Percentiles rank a stretch among this genome's conserved stretches.
These are phyloP conservation scores for Setaria viridis DNA, from an alignment of 202 grass and related monocot species.

Conservation along the genomic window DNA sequence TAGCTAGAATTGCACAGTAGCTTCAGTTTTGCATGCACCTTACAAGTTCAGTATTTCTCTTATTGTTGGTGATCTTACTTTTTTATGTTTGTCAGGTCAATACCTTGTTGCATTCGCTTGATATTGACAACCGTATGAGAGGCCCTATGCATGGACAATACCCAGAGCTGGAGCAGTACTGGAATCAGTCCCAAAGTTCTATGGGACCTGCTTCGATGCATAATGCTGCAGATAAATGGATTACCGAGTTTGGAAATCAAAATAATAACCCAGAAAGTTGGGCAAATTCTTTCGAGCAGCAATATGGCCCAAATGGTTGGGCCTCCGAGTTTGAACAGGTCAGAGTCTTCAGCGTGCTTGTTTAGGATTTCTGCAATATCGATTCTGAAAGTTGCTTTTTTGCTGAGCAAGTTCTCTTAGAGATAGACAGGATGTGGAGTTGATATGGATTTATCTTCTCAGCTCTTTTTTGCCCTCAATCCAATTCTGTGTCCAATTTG, in stretches of 20 bases:
- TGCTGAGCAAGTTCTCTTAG: conserved; percentile 13
- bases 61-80: conserved; percentile 40
- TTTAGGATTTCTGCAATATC: conserved; percentile 32
- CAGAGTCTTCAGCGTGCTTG: conserved; percentile 35
- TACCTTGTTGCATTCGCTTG: conserved; percentile 88
- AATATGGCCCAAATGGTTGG: conserved; percentile 95
- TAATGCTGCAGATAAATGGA: conserved; percentile 85
- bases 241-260: conserved; percentile 83
- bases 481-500: conserved; percentile 5
- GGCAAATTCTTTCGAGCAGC: conserved; percentile 90
- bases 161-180: conserved; percentile 91
- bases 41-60: background rate
- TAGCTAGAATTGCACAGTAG: conserved; percentile 4
- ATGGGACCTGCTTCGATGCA: conserved; percentile 68
- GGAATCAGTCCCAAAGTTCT: conserved; percentile 89
- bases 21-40: conserved; percentile 26
- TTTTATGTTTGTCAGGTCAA: conserved; percentile 75
- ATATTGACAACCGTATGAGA: conserved; percentile 83
- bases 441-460: conserved; percentile 14
- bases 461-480: background rate
- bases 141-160: conserved; percentile 74
- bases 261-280: conserved; percentile 82
- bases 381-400: conserved; percentile 2
- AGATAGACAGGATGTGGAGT: conserved; percentile 15
- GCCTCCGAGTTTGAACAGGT: conserved; percentile 97